Base-by-base conservation (phyloP, 352 stramenopile species). In the Phytophthora fragariaefolia region DNA sequence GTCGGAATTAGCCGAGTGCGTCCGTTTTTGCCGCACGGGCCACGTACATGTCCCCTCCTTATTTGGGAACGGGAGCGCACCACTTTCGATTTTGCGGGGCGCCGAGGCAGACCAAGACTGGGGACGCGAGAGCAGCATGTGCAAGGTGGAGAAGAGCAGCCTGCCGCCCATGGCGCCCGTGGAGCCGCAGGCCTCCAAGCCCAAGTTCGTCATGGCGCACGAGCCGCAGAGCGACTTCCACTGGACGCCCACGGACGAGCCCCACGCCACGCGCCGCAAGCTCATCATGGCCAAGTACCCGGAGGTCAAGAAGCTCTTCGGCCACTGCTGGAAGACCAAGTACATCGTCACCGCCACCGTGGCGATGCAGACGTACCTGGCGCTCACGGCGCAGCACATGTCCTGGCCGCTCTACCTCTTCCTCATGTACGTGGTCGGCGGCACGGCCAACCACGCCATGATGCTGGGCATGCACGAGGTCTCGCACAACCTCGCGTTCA, bases 381-480 rank as follows among this genome's bases (percentile, higher is more conserved):
- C 92, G 17, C 91, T 92, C 48, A 71, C 82, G 17, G 67, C 93
- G 20, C 77, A 82, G 58, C 77, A 77, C 63, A 76, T 88, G 58
- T 80, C 71, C n/a, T 97, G 82, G 84, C 74, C 80, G 7, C 49
- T 69, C 40, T 89, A 80, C 62, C 22, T 91, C 24, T 36, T 76
- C 51, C 38, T 92, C 38, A 75, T 87, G 22, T 99, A 98, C 74
- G 77, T 91, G 13, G 66, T 99, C 6, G 92, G 92, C 28, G 97
- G 92, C 59, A 97, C 92, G 27, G 82, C 90, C 60, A 98, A 98
- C 74, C 97, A 99, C 77, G 90, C 82, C 61, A 93, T 99, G 73
- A 98, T 96, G 71, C 85, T 99, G 59, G 93, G 83, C 12, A 98
- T 98, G 77, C 97, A 99, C 80, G 97, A 99, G 71, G 71, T 98